phyloP scores from a whole-genome alignment of 495 filamentous ascomycete species.

The Pyrenula aspistea region DNA sequence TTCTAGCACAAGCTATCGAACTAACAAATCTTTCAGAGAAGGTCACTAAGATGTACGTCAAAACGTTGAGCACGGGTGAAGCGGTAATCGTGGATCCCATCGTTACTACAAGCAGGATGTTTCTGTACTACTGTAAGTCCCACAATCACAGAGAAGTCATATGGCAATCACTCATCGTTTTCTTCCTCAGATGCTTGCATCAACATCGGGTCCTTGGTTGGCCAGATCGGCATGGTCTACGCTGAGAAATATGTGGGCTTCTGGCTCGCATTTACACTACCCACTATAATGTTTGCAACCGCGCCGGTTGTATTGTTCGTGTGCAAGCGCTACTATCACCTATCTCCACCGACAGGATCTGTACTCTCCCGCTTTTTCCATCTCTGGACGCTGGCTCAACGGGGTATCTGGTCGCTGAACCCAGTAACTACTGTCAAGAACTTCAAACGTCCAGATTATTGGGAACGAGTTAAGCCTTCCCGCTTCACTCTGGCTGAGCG shows the following conservation, averaged over 20 bases:
- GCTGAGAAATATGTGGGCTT: constrained; percentile 67
- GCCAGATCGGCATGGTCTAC: constrained; percentile 46
- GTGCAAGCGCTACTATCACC: constrained; percentile 48
- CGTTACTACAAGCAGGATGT: constrained; percentile 37
- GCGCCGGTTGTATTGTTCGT: constrained; percentile 51
- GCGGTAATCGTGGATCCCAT: constrained; percentile 59
- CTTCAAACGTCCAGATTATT: constrained; percentile 40
- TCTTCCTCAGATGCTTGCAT: constrained; percentile 33
- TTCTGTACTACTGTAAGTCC: constrained; percentile 24
- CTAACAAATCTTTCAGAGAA: constrained; percentile 40
- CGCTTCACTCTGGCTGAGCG: constrained; percentile 26
- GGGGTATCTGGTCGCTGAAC: constrained; percentile 51
- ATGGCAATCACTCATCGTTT: constrained; percentile 31
- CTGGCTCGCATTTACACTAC: constrained; percentile 55
- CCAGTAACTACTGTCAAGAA: constrained; percentile 39
- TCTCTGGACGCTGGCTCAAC: constrained; percentile 44
- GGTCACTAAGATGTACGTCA: constrained; percentile 27
- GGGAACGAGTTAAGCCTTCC: constrained; percentile 56
- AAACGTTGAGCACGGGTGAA: constrained; percentile 39
- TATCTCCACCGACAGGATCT: constrained; percentile 46
- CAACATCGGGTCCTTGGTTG: constrained; percentile 51
- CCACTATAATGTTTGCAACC: constrained; percentile 44
- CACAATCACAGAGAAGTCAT: not conserved
- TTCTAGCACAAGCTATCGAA: constrained; percentile 44
- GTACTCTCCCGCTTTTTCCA: constrained; percentile 47